phyloP scores from a whole-genome alignment of 2,329 filamentous ascomycete species.

The Trichoderma sp. region DNA sequence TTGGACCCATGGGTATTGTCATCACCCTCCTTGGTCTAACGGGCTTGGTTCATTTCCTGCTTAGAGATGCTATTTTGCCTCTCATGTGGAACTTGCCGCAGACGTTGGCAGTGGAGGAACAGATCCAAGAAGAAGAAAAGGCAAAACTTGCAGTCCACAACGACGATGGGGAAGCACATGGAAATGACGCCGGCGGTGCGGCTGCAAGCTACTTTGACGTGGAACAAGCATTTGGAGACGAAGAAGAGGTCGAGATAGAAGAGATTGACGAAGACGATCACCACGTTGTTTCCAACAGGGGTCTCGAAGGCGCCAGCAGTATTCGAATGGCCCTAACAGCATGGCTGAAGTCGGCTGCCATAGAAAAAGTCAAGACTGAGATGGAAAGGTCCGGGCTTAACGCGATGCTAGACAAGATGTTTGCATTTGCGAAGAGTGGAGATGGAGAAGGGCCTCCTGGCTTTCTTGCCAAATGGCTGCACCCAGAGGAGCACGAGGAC shows the following conservation, averaged over 20 bases:
- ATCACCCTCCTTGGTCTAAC: slow-evolving; percentile 73
- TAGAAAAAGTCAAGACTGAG: slow-evolving; percentile 32
- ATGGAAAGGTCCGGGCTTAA: slow-evolving; percentile 31
- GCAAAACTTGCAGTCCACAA: slow-evolving; percentile 42
- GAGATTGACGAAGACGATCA: slow-evolving; percentile 30
- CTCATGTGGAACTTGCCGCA: slow-evolving; percentile 77
- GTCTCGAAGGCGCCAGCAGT: slow-evolving; percentile 40
- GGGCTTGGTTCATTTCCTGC: slow-evolving; percentile 69
- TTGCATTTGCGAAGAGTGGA: slow-evolving; percentile 30
- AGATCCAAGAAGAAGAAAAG: slow-evolving; percentile 44
- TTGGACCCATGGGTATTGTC: slow-evolving; percentile 73
- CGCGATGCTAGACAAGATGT: slow-evolving; percentile 29
- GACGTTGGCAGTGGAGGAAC: slow-evolving; percentile 59
- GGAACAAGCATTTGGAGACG: slow-evolving; percentile 35
- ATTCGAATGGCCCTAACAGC: slow-evolving; percentile 34
- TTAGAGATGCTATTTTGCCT: slow-evolving; percentile 72
- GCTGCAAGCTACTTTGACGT: slow-evolving; percentile 39
- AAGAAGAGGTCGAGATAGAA: slow-evolving; percentile 32
- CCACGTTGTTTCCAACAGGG: slow-evolving; percentile 31
- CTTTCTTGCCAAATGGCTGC: slow-evolving; percentile 66
- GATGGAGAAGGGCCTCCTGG: slow-evolving; percentile 39
- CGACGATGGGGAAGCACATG: slow-evolving; percentile 24
- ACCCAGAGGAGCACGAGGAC: slow-evolving; percentile 73
- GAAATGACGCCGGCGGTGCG: slow-evolving; percentile 28
- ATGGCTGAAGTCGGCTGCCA: slow-evolving; percentile 39